Percentiles rank a stretch among this genome's conserved stretches.
Evolutionary conservation across 306 rosid species (phyloP).

Genomic region (Rosa lucieae): DNA sequence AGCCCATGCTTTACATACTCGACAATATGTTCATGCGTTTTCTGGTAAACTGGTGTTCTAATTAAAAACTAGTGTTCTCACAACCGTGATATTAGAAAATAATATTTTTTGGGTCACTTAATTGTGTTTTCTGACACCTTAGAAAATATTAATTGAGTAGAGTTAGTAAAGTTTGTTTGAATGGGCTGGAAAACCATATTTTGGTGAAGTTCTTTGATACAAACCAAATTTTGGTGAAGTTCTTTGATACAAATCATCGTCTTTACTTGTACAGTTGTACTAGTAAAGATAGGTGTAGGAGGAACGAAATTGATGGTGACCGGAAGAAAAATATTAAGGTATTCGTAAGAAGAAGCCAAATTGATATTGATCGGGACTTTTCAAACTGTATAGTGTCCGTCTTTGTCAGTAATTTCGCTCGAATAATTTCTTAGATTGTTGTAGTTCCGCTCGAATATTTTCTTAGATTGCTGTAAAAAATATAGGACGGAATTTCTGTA

Average conservation of each 20-base stretch:
- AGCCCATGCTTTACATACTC: not conserved
- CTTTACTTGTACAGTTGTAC: not conserved
- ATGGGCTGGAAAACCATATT: not conserved
- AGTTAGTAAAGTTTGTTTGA: not conserved
- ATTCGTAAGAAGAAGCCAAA: no score
- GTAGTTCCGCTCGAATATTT: no score
- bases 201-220: not conserved
- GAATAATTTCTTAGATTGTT: no score
- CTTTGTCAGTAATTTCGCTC: no score
- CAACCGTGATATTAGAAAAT: no score
- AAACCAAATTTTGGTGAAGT: not conserved
- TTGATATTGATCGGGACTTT: no score
- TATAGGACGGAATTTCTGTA: no score
- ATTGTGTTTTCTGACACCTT: not conserved
- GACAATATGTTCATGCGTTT: not conserved
- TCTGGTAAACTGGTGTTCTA: not conserved
- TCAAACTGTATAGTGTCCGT: no score
- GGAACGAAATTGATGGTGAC: not conserved
- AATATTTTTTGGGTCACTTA: not conserved
- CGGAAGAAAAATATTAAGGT: no score
- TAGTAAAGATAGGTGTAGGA: not conserved
- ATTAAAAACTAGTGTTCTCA: not conserved
- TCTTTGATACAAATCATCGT: not conserved
- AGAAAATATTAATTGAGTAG: not conserved
- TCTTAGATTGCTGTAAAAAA: no score